Base-by-base conservation (phyloP, 1,284 basidiomycete genomes). In the Heterobasidion occidentale region DNA sequence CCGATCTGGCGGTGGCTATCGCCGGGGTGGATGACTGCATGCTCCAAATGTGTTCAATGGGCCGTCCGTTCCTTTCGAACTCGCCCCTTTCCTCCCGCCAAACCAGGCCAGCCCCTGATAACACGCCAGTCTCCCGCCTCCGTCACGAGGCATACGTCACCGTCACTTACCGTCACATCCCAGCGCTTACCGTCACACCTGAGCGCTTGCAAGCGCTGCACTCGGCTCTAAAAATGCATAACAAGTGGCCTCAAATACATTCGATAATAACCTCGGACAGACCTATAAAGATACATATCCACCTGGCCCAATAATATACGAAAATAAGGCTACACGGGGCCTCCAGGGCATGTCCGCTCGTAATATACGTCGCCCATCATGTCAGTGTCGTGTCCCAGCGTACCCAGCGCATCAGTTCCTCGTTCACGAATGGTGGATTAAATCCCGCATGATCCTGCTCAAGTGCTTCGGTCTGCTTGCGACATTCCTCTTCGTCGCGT, bases 281-380 rank as follows among this genome's bases (percentile, higher is more conserved):
- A 34, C 46, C 47, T 11, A 20, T 8, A 8, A n/a, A 17, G 14
- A 14, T 48, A 48, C 47, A 51, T 17, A 35, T n/a, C 20, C 34
- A n/a, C 34, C 27, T 15, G 14, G 4, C 49, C 33, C 15, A 11
- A 51, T 36, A 51, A 51, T 20, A 14, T 33, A 53, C 27, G n/a
- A 36, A 46, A 53, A 53, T 53, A 53, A 53, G 42, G 42, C 52
- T 53, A 53, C 52, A 35, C 20, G 27, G n/a, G 12, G 38, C 38
- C 38, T n/a, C 38, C 38, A 42, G 38, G 38, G 38, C 38, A 27
- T 27, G 27, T 27, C 27, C 27, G 38, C 11, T 42, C 38, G 12
- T 12, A 42, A 49, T 49, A 49, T 9, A 46, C 20, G 20, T n/a
- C 15, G 45, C 20, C 45, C 20, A 46, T 46, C 45, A 17, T 20